Base-by-base conservation (phyloP, 345 rosid species). In the Carallia brachiata region DNA sequence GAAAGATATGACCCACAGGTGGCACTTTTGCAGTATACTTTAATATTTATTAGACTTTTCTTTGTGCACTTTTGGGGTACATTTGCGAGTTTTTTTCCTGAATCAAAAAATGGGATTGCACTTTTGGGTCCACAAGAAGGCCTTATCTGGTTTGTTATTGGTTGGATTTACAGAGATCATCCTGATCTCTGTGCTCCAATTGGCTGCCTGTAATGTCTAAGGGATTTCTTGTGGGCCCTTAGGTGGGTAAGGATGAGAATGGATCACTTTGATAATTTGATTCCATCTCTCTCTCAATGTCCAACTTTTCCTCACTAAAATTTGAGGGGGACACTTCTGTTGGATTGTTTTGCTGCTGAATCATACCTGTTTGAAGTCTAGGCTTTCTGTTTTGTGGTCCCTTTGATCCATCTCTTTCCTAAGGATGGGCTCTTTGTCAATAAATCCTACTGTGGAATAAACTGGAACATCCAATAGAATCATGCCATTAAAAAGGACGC, bases 111-210 rank as follows among this genome's bases (percentile, higher is more conserved):
- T 36, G 12, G 50, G 4, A 36, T 6, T 71, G 71, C 62, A 19
- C 83, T 84, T 80, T 83, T 63, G 79, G 90, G 74, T 63, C 86
- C 83, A 79, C 27, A 15, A 48, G 15, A 36, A 71, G 66, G 86
- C 88, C 95, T 94, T 90, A 94, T 90, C 98, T 84, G 34, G 60
- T 67, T 44, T 82, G 1, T 75, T 0, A 89, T 93, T 90, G 95
- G 98, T 52, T 32, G 78, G 69, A 50, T 61, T 37, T 23, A 55
- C 47, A 68, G 78, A 54, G 84, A 53, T 85, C 30, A 93, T 93
- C 98, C 69, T 66, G 16, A 69, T 37, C n/a, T 36, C 1, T 13
- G 76, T 27, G 47, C 60, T 84, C 64, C 70, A 6, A 91, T 86
- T 93, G 96, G 96, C 27, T 72, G 73, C 39, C 72, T 63, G 67